phyloP scores from a whole-genome alignment of 2,329 filamentous ascomycete genomes.

The Trichophyton schoenleinii region DNA sequence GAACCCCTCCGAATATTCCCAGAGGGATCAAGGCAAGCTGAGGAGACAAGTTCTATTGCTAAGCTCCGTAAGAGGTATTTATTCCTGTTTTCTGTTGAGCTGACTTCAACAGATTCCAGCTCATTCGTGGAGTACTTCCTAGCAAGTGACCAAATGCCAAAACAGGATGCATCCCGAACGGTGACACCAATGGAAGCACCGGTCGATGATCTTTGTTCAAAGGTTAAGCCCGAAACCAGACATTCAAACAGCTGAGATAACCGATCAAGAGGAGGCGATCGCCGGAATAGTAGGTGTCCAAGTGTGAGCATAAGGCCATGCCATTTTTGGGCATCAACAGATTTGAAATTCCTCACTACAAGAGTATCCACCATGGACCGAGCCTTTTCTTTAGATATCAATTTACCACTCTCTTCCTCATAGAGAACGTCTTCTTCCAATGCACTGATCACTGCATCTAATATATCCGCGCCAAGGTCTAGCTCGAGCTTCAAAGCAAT shows the following conservation, averaged over 20 bases:
- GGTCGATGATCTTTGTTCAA: constrained; percentile 76
- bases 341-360: constrained; percentile 48
- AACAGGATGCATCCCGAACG: constrained; percentile 88
- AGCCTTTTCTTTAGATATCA: constrained; percentile 26
- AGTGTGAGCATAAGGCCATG: constrained; percentile 84
- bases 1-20: constrained; percentile 89
- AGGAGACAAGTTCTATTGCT: constrained; percentile 66
- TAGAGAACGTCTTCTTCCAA: constrained; percentile 51
- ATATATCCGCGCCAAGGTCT: constrained; percentile 73
- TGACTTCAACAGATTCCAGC: constrained; percentile 48
- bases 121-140: constrained; percentile 74
- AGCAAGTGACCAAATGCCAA: constrained; percentile 87
- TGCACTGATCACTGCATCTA: constrained; percentile 68
- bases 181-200: constrained; percentile 80
- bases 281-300: constrained; percentile 72
- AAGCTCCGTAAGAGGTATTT: constrained; percentile 56
- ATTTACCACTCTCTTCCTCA: constrained; percentile 34
- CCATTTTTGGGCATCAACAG: constrained; percentile 75
- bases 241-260: constrained; percentile 64
- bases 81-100: constrained; percentile 19
- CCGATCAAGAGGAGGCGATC: constrained; percentile 59
- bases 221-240: constrained; percentile 66
- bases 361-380: constrained; percentile 26
- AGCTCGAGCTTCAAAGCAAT: constrained; percentile 67
- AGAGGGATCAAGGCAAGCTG: constrained; percentile 74